These are phyloP conservation scores for Clonostachys rosea DNA, from an alignment of 2,329 filamentous ascomycete species.

Conservation along the genomic window DNA sequence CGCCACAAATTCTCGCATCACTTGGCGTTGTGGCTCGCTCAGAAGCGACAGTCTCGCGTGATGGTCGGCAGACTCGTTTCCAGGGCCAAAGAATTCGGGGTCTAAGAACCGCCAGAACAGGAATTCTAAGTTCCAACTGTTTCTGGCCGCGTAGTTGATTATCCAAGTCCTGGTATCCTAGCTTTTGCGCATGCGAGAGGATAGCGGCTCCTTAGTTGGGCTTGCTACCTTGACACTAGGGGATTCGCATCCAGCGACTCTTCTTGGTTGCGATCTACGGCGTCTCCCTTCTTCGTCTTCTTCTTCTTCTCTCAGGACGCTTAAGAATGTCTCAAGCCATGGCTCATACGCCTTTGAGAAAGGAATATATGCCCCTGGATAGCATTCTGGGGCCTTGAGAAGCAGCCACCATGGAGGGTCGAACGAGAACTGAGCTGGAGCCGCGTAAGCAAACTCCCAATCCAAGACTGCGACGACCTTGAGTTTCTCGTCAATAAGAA, in stretches of 20 bases:
- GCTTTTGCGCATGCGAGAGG: constrained; percentile 23
- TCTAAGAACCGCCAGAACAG: constrained; percentile 28
- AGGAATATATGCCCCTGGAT: constrained; percentile 15
- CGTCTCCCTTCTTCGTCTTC: constrained; percentile 15
- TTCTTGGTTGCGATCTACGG: neutral
- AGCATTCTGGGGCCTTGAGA: constrained; percentile 20
- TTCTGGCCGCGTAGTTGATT: constrained; percentile 24
- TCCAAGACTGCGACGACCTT: constrained; percentile 26
- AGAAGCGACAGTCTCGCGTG: no score
- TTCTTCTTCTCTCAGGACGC: constrained; percentile 22
- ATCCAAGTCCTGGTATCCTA: constrained; percentile 24
- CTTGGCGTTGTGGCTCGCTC: no score
- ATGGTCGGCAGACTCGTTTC: no score
- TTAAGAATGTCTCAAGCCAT: constrained; percentile 24
- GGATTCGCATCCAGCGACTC: neutral
- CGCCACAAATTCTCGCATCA: no score
- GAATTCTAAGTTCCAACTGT: constrained; percentile 29
- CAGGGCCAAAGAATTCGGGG: constrained; percentile 17
- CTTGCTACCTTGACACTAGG: neutral
- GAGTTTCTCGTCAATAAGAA: constrained; percentile 19
- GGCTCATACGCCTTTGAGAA: constrained; percentile 23
- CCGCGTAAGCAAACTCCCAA: constrained; percentile 29
- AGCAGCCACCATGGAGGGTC: constrained; percentile 34
- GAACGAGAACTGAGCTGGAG: constrained; percentile 21
- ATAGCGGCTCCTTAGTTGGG: constrained; percentile 9